These are phyloP conservation scores for Claviceps monticola DNA, from an alignment of 2,329 filamentous ascomycete species.

Conservation along the genomic window DNA sequence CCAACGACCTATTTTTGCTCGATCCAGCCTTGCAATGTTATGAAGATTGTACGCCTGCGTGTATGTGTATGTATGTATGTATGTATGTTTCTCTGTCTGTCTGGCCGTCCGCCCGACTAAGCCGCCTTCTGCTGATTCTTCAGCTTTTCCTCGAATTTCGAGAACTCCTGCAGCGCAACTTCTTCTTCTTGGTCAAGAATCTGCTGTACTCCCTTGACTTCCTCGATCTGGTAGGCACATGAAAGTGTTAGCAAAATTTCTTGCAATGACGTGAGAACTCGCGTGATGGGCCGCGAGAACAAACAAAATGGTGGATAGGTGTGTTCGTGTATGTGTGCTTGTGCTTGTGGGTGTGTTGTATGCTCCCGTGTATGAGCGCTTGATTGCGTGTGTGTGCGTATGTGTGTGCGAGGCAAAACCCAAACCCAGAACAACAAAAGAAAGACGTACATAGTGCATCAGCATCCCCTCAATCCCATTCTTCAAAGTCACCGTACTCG, in stretches of 20 bases:
- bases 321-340: no score
- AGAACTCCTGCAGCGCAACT: conserved; percentile 74
- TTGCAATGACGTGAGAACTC: no score
- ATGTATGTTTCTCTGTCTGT: not conserved
- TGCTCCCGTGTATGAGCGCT: no score
- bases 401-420: no score
- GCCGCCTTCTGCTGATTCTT: conserved; percentile 38
- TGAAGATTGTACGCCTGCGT: no score
- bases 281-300: no score
- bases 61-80: not conserved
- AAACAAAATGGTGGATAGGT: no score
- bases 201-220: conserved; percentile 85
- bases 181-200: conserved; percentile 87
- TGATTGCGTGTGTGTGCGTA: no score
- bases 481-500: conserved; percentile 90
- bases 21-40: no score
- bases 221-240: conserved; percentile 56
- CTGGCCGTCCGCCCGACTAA: conserved; percentile 4
- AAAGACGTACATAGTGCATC: conserved; percentile 72
- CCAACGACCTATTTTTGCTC: no score
- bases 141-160: conserved; percentile 81
- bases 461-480: conserved; percentile 98
- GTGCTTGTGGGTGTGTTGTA: no score
- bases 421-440: not conserved
- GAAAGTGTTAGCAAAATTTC: not conserved